phyloP scores from a whole-genome alignment of 2,329 filamentous ascomycete genomes.

The Ceratocystis alfenasii region DNA sequence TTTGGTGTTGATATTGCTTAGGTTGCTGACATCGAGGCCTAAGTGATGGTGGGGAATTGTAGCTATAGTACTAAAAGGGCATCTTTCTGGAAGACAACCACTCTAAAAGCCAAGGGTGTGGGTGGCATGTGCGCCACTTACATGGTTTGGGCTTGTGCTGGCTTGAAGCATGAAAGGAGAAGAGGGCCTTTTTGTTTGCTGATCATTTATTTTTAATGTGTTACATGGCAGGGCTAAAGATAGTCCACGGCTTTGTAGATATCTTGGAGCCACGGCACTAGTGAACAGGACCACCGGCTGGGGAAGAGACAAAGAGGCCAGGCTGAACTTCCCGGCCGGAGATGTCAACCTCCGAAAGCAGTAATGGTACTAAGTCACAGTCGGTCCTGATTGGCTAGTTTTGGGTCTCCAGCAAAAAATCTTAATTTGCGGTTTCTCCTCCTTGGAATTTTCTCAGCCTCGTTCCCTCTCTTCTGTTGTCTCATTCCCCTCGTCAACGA shows the following conservation, averaged over 20 bases:
- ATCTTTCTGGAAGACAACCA: conserved; percentile 3
- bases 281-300: not conserved
- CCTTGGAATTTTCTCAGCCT: not conserved
- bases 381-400: not conserved
- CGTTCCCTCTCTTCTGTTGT: not conserved
- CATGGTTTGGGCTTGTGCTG: not conserved
- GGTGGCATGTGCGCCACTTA: not conserved
- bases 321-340: not conserved
- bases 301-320: not conserved
- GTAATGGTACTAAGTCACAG: not conserved
- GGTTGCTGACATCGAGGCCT: not conserved
- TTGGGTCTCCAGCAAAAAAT: not conserved
- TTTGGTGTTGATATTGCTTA: too few relatives aligned
- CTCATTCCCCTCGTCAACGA: not conserved
- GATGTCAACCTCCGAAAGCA: not conserved
- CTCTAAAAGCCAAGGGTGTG: not conserved
- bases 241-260: not conserved
- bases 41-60: not conserved
- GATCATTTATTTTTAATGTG: not conserved
- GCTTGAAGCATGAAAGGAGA: too few relatives aligned
- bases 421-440: too few relatives aligned
- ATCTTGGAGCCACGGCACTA: not conserved
- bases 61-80: not conserved
- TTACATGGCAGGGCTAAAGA: not conserved
- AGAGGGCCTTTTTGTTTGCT: too few relatives aligned